Evolutionary conservation across 2,329 filamentous ascomycete genomes (phyloP), one percentile per base, ranked within the genome.

Genomic region (Hypoxylon sp.): DNA sequence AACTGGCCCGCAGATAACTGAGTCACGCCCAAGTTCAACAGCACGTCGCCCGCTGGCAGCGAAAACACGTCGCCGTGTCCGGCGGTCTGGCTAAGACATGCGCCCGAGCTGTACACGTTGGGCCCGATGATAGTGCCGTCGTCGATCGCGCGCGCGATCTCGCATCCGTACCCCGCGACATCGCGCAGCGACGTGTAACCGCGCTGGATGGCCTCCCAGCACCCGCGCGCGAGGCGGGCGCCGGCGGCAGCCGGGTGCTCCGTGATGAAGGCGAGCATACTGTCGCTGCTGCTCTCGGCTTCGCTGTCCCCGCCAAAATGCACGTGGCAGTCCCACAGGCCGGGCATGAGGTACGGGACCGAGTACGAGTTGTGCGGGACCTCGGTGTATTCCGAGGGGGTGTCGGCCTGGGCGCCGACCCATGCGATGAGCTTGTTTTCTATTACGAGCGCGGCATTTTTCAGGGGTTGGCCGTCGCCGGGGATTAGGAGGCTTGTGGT

Each of bases 121-220:
- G 78, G 78, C 1, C 78, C 78, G 2, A 78, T 73, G 54, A 80
- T 77, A 17, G 74, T 74, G 33, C 78, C 77, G 50, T 78, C 78
- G 24, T 74, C 71, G 35, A 80, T 73, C 4, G 77, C 78, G 29
- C 70, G 73, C 10, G 70, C 70, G 1, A 80, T 55, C 73, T 80
- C 78, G 70, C 77, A 79, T 10, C 78, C 78, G 55, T 68, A 74
- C 35, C 78, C 78, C 0, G 75, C 78, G 2, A 79, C 73, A 67
- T 80, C 78, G 44, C 78, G 76, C 42, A 80, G 56, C 50, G 78
- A 80, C 5, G 78, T 80, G 68, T 79, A 80, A 0, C 78, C 78
- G 8, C 80, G 78, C 75, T 82, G 79, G 5, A 83, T 62, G 0
- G 80, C 78, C 62, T 79, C 77, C 77, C 79, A 80, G 71, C 80